phyloP scores from a whole-genome alignment of 2,329 filamentous ascomycete species.

The Tolypocladium tundrense region DNA sequence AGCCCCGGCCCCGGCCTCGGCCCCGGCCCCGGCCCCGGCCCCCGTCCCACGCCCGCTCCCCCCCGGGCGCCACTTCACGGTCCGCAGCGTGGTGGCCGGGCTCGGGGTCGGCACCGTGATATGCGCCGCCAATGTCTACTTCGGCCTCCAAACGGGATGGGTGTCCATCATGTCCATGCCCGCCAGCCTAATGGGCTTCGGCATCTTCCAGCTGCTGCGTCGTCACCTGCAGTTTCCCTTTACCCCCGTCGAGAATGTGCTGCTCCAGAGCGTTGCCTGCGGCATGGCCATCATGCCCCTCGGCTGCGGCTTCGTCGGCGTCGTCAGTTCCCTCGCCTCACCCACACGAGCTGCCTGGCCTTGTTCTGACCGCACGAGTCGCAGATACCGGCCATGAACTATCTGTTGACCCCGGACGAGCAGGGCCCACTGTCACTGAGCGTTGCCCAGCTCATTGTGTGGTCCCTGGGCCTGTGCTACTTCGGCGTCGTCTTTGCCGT shows the following conservation, averaged over 20 bases:
- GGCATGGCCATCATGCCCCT: conserved; percentile 95
- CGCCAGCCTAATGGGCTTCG: conserved; percentile 85
- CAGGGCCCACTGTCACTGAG: conserved; percentile 64
- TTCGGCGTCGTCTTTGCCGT: conserved; percentile 97
- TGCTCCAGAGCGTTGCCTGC: conserved; percentile 92
- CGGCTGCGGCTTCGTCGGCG: conserved; percentile 89
- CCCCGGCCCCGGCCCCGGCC: background rate
- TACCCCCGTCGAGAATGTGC: conserved; percentile 88
- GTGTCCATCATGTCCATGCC: conserved; percentile 92
- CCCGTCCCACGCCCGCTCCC: conserved; percentile 12
- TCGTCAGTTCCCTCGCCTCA: conserved; percentile 33
- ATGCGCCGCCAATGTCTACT: conserved; percentile 97
- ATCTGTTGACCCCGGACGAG: conserved; percentile 67
- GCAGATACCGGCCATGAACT: conserved; percentile 79
- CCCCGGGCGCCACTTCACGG: conserved; percentile 64
- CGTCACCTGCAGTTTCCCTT: conserved; percentile 71
- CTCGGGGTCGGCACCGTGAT: conserved; percentile 80
- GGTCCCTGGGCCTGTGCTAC: conserved; percentile 88
- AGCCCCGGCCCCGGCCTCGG: no score
- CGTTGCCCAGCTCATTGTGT: conserved; percentile 70
- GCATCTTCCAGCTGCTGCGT: conserved; percentile 74
- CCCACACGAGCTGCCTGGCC: background rate
- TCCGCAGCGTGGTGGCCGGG: conserved; percentile 70
- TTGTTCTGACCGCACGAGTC: conserved; percentile 1
- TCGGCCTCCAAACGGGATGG: conserved; percentile 78